phyloP scores from a whole-genome alignment of 768 basidiomycete species.

The Cystobasidium ongulense region DNA sequence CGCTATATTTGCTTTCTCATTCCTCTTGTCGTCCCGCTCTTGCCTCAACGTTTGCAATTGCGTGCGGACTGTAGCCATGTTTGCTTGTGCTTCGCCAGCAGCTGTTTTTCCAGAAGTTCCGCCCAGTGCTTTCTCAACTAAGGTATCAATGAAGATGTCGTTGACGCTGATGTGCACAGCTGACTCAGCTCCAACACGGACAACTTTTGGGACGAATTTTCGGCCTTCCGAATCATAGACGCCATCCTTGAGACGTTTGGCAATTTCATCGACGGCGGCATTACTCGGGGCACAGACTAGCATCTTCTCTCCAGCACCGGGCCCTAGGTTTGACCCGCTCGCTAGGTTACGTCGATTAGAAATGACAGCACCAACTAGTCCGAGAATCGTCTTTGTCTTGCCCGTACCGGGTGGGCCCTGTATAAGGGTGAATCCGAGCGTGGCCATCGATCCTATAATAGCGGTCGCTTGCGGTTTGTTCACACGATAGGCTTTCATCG shows the following conservation, averaged over 20 bases:
- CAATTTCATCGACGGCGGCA: constrained; percentile 95
- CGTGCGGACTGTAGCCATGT: constrained; percentile 54
- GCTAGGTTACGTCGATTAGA: constrained; percentile 54
- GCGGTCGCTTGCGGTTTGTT: constrained; percentile 93
- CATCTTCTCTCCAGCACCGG: constrained; percentile 55
- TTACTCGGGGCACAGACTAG: constrained; percentile 95
- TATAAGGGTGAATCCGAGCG: constrained; percentile 72
- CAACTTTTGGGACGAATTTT: constrained; percentile 62
- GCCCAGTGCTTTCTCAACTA: constrained; percentile 65
- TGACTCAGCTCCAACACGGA: constrained; percentile 74
- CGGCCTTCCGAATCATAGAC: constrained; percentile 55
- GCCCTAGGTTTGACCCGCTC: constrained; percentile 46
- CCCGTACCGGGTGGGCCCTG: constrained; percentile 99
- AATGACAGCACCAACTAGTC: constrained; percentile 75
- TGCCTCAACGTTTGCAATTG: constrained; percentile 65
- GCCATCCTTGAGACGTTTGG: constrained; percentile 74
- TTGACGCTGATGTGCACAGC: constrained; percentile 69
- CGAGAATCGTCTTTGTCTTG: constrained; percentile 95
- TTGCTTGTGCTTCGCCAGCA: constrained; percentile 53
- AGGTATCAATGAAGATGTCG: constrained; percentile 74
- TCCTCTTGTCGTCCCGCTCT: constrained; percentile 55
- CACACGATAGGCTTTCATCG: constrained; percentile 63
- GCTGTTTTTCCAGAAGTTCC: constrained; percentile 45
- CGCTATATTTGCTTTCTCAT: constrained; percentile 55
- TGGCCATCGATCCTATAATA: constrained; percentile 61